Evolutionary conservation across 306 rosid species (phyloP).

Genomic region (Castanospermum australe): DNA sequence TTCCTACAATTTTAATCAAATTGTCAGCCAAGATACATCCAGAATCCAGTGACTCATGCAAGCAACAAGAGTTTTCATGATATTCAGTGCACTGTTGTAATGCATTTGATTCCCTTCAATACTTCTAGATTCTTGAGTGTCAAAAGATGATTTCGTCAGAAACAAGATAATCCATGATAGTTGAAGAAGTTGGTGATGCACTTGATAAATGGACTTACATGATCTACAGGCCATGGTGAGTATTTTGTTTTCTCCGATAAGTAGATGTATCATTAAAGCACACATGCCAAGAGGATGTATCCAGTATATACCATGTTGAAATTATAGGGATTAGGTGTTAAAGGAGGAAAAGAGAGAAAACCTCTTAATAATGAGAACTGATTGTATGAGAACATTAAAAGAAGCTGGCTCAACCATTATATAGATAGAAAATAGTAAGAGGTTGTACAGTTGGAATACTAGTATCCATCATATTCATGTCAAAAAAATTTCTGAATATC

Average conservation of each 20-base stretch:
- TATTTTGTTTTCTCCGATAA: not conserved
- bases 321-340: too few relatives aligned
- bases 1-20: slow-evolving; percentile 39
- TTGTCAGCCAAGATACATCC: slow-evolving; percentile 17
- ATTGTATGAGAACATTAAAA: not conserved
- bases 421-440: not conserved
- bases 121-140: not conserved
- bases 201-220: not conserved
- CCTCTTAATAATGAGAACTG: too few relatives aligned
- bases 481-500: not conserved
- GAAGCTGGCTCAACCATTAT: not conserved
- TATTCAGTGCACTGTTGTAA: not conserved
- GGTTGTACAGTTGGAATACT: not conserved
- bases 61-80: slow-evolving; percentile 6
- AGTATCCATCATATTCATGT: not conserved
- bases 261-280: not conserved
- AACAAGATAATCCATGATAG: not conserved
- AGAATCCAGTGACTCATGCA: slow-evolving; percentile 13
- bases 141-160: not conserved
- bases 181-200: not conserved
- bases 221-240: not conserved
- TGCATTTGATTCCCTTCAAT: not conserved
- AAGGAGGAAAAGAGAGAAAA: too few relatives aligned
- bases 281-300: not conserved
- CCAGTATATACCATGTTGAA: too few relatives aligned